Evolutionary conservation across 495 filamentous ascomycete species (phyloP).

Genomic region (Penicillium robsamsonii): DNA sequence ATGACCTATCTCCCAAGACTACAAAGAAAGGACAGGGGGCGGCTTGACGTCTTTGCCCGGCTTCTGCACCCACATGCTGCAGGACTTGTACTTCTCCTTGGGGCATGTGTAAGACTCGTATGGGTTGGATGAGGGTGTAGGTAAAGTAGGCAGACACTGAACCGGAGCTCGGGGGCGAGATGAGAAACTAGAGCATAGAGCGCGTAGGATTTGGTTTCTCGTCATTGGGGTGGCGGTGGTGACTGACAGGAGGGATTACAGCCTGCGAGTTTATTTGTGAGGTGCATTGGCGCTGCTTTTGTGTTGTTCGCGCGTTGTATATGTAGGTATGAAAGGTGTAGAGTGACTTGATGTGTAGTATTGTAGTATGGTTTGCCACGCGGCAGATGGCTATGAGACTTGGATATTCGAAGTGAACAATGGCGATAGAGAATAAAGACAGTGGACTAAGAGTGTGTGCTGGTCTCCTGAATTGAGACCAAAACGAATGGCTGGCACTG

Average conservation of each 20-base stretch:
- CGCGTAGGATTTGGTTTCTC: constrained; percentile 11
- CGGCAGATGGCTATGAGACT: background rate
- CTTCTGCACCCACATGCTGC: constrained; percentile 31
- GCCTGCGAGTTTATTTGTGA: constrained; percentile 10
- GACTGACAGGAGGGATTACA: constrained; percentile 15
- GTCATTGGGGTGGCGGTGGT: constrained; percentile 14
- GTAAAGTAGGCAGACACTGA: background rate
- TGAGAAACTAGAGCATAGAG: background rate
- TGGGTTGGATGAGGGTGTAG: constrained; percentile 3
- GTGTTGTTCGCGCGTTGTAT: background rate
- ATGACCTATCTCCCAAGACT: background rate
- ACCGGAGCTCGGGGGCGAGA: background rate
- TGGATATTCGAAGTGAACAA: background rate
- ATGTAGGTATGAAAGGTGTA: background rate
- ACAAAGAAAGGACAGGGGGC: background rate
- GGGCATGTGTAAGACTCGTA: constrained; percentile 27
- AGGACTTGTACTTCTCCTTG: constrained; percentile 25
- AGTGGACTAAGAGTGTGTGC: constrained; percentile 7
- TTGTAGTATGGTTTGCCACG: background rate
- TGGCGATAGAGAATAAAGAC: background rate
- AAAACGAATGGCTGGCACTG: constrained; percentile 28
- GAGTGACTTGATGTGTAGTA: background rate
- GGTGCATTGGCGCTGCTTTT: constrained; percentile 13
- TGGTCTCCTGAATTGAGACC: no score
- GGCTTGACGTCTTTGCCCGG: constrained; percentile 17